Conservation (phyloP, 345 rosid species). For the Populus alba region DNA sequence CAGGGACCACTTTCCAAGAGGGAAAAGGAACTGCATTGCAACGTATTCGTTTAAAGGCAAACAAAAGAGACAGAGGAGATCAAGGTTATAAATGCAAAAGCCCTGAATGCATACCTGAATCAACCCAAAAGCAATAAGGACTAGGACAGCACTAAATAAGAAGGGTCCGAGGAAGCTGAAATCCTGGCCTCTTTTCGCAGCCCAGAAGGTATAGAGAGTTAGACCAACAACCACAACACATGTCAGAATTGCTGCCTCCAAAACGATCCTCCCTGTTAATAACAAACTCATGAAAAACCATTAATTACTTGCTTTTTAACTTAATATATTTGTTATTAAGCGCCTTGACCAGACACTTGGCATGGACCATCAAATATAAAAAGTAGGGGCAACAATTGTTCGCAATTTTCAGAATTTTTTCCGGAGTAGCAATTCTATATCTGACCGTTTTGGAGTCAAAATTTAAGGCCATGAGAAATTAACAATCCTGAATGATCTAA, state of each 20-base stretch:
- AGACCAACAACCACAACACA: neutral
- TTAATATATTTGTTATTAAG: too few relatives aligned
- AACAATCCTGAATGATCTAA: too few relatives aligned
- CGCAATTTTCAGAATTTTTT: too few relatives aligned
- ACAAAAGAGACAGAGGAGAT: too few relatives aligned
- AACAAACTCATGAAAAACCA: neutral
- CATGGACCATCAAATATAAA: too few relatives aligned
- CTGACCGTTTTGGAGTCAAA: too few relatives aligned
- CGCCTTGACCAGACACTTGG: too few relatives aligned
- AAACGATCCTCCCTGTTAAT: slow-evolving; percentile 3
- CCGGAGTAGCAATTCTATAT: too few relatives aligned
- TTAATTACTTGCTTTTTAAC: too few relatives aligned
- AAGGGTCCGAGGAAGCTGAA: slow-evolving; percentile 23
- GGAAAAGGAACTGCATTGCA: slow-evolving; percentile 7
- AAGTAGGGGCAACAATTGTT: too few relatives aligned
- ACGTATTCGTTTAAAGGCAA: too few relatives aligned
- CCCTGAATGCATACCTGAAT: slow-evolving; percentile 3
- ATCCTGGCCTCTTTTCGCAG: slow-evolving; percentile 14
- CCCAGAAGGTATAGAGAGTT: slow-evolving; percentile 20
- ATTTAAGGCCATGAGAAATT: too few relatives aligned
- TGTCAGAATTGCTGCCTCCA: slow-evolving; percentile 12
- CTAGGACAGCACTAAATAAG: slow-evolving; percentile 2
- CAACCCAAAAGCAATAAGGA: neutral
- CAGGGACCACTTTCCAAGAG: neutral
- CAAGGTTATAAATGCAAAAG: neutral